Base-by-base conservation (phyloP, 1,139 yeast species). In the Scheffersomyces stambukii region DNA sequence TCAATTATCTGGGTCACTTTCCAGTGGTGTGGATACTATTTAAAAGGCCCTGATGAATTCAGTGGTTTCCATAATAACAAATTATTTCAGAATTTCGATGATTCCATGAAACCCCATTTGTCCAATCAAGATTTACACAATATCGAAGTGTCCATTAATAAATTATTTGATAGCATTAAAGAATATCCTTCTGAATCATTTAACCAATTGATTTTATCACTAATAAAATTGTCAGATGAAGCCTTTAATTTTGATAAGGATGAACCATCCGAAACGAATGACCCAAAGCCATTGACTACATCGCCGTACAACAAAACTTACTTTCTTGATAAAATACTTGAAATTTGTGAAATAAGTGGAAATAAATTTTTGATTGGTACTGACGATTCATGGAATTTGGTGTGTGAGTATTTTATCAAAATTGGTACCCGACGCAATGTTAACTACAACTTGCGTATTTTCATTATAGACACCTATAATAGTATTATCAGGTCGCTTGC, bases 1-100 rank as follows among this genome's bases (percentile, higher is more conserved):
- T 54, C 57, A 12, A 69, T 77, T 16, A 57, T 86, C 8, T 64
- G 86, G 50, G 67, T 74, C 8, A 72, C 94, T 0, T 64, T 89
- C 32, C 95, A 84, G 57, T 73, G 95, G 95, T 64, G 77, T 39
- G 70, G 77, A 43, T 74, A 75, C 54, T 71, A 64, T 48, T 42
- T 81, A 21, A 62, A 77, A 45, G 88, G 91, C 0, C 77, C 82
- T 1, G 76, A 82, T 18, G 64, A 64, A 24, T 57, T 41, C 31
- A 55, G 58, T 36, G 54, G 54, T 6, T 36, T 27, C 30, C 26
- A 28, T 14, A 48, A 45, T 25, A 41, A 39, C 26, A 53, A 48
- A 23, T 37, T 32, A 11, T 37, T 37, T 25, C 52, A 45, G 16
- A 38, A 35, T 20, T 33, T 40, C 12, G 41, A 49, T 3, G 59